phyloP scores from a whole-genome alignment of 78 protist genomes.

The Dictyostelium intermedium region DNA sequence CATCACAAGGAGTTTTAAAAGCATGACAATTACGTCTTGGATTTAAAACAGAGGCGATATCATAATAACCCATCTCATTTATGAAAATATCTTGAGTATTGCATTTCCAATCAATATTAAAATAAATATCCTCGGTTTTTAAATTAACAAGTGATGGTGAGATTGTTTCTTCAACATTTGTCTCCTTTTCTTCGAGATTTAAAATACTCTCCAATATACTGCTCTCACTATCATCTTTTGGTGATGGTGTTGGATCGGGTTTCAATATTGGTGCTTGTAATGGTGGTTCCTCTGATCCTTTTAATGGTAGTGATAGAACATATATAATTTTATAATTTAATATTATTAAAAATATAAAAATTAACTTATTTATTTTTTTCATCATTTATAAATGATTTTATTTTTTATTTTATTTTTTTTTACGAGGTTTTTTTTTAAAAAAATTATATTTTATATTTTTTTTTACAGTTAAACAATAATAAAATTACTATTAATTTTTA shows the following conservation, averaged over 20 bases:
- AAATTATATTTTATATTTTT: too few relatives aligned
- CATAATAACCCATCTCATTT: conserved; percentile 7
- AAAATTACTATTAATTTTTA: too few relatives aligned
- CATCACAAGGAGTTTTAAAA: neutral
- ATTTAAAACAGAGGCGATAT: neutral
- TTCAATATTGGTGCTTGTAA: neutral
- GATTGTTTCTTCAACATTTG: neutral
- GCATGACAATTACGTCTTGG: neutral
- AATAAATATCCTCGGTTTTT: conserved; percentile 7
- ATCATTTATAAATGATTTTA: too few relatives aligned
- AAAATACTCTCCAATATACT: neutral
- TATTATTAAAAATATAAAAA: too few relatives aligned
- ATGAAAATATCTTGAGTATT: neutral
- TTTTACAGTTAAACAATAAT: too few relatives aligned
- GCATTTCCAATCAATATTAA: conserved; percentile 2
- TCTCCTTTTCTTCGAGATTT: neutral
- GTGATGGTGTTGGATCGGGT: neutral
- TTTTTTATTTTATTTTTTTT: too few relatives aligned
- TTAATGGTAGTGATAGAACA: neutral
- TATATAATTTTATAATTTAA: too few relatives aligned
- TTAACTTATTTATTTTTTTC: neutral
- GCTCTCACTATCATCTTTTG: neutral
- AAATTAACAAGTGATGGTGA: neutral
- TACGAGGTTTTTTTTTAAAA: too few relatives aligned
- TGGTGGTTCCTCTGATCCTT: neutral